Conservation (phyloP, 768 basidiomycete species). For the Tubosaeta sp. region DNA sequence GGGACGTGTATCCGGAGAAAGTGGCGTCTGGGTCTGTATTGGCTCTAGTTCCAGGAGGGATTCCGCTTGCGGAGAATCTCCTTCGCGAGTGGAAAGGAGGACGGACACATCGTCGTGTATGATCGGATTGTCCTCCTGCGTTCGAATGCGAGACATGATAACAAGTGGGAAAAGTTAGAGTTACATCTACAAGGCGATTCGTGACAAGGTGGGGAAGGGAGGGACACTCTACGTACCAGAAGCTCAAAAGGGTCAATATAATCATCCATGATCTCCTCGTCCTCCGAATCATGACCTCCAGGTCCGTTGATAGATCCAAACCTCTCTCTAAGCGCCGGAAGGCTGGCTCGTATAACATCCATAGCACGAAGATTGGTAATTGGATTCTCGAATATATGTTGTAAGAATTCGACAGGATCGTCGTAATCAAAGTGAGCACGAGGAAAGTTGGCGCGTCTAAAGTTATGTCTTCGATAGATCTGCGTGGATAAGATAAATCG, state of each 20-base stretch:
- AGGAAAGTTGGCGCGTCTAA: slow-evolving; percentile 19
- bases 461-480: slow-evolving; percentile 24
- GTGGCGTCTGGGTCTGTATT: background rate
- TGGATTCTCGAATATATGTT: slow-evolving; percentile 47
- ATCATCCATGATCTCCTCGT: slow-evolving; percentile 17
- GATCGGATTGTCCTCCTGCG: slow-evolving; percentile 14
- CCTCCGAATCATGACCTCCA: slow-evolving; percentile 31
- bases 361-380: slow-evolving; percentile 41
- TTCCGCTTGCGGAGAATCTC: slow-evolving; percentile 4
- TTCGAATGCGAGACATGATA: slow-evolving; percentile 10
- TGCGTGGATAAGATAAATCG: slow-evolving; percentile 5
- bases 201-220: slow-evolving; percentile 24
- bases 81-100: background rate
- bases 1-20: slow-evolving; percentile 8
- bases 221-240: slow-evolving; percentile 19
- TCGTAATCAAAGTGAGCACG: slow-evolving; percentile 29
- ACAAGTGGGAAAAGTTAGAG: slow-evolving; percentile 26
- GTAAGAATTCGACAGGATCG: slow-evolving; percentile 39
- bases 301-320: slow-evolving; percentile 9
- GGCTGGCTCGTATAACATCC: slow-evolving; percentile 31
- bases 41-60: background rate
- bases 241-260: slow-evolving; percentile 14
- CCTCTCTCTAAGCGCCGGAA: slow-evolving; percentile 29
- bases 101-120: slow-evolving; percentile 2
- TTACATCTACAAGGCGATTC: slow-evolving; percentile 26